phyloP scores from a whole-genome alignment of 2,329 filamentous ascomycete genomes.

The Rhynchosporium agropyri region DNA sequence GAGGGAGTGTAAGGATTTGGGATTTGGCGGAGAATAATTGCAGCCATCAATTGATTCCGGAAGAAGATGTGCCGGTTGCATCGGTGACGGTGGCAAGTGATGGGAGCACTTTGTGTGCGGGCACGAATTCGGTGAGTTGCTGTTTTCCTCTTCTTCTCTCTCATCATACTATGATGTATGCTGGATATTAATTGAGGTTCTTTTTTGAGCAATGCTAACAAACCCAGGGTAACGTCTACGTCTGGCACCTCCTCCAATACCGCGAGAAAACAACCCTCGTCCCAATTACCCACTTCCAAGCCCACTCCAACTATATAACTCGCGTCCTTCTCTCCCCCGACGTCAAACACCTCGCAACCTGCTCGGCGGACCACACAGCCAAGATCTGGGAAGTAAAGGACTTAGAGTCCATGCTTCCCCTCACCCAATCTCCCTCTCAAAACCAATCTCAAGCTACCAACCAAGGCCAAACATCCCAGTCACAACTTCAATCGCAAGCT shows the following conservation, averaged over 20 bases:
- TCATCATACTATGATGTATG: no score
- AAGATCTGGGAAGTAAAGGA: conserved; percentile 93
- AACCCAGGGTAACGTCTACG: conserved; percentile 86
- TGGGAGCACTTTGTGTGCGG: conserved; percentile 87
- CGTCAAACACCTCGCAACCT: conserved; percentile 74
- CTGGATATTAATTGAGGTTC: background rate
- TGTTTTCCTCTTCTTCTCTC: background rate
- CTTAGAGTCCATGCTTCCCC: conserved; percentile 53
- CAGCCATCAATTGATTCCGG: conserved; percentile 92
- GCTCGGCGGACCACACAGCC: conserved; percentile 77
- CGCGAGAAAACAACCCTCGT: conserved; percentile 70
- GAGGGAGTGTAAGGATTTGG: conserved; percentile 93
- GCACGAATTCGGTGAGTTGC: conserved; percentile 76
- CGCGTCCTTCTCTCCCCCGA: conserved; percentile 74
- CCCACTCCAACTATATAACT: conserved; percentile 73
- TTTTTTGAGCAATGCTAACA: conserved; percentile 12
- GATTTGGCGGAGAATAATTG: conserved; percentile 97
- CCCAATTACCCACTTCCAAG: conserved; percentile 71
- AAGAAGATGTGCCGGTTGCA: conserved; percentile 90
- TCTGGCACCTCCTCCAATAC: conserved; percentile 86
- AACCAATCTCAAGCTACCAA: no score
- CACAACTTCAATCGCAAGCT: no score
- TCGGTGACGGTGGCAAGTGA: conserved; percentile 97
- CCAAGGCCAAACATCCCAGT: conserved; percentile 28
- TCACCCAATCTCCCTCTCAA: conserved; percentile 12